A percentile compares a stretch with the other conserved stretches of the same genome.
phyloP scores from a whole-genome alignment of 2,329 filamentous ascomycete genomes.

The Alternaria alternata region DNA sequence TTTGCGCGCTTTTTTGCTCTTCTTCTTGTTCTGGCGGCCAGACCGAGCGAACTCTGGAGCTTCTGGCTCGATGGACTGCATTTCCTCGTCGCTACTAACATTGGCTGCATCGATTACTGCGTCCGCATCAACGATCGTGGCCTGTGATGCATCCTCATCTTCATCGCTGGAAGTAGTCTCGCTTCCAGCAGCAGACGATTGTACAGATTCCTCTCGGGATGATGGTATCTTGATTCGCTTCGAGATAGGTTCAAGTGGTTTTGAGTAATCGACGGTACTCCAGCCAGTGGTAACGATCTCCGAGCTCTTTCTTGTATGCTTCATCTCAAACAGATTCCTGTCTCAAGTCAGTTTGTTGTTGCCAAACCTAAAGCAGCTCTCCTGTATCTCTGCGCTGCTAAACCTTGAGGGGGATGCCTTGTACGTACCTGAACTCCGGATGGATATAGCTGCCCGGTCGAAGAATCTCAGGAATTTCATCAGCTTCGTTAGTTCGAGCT shows the following conservation, averaged over 20 bases:
- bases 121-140: conserved; percentile 32
- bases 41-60: conserved; percentile 29
- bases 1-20: conserved; percentile 43
- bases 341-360: neutral
- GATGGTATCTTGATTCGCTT: conserved; percentile 54
- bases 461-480: conserved; percentile 56
- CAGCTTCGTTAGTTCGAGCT: conserved; percentile 26
- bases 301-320: conserved; percentile 65
- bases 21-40: conserved; percentile 45
- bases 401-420: neutral
- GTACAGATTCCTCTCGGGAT: conserved; percentile 46
- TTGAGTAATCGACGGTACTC: conserved; percentile 67
- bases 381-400: neutral
- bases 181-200: conserved; percentile 39
- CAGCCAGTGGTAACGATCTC: conserved; percentile 75
- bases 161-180: conserved; percentile 47
- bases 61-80: conserved; percentile 39
- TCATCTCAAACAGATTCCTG: conserved; percentile 73
- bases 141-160: conserved; percentile 39
- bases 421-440: conserved; percentile 62
- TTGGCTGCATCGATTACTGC: conserved; percentile 42
- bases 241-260: conserved; percentile 63
- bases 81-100: conserved; percentile 49
- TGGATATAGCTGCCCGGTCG: conserved; percentile 66
- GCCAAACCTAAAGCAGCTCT: neutral